These are phyloP conservation scores for Neonectria neomacrospora DNA, from an alignment of 2,329 filamentous ascomycete species.

Conservation along the genomic window DNA sequence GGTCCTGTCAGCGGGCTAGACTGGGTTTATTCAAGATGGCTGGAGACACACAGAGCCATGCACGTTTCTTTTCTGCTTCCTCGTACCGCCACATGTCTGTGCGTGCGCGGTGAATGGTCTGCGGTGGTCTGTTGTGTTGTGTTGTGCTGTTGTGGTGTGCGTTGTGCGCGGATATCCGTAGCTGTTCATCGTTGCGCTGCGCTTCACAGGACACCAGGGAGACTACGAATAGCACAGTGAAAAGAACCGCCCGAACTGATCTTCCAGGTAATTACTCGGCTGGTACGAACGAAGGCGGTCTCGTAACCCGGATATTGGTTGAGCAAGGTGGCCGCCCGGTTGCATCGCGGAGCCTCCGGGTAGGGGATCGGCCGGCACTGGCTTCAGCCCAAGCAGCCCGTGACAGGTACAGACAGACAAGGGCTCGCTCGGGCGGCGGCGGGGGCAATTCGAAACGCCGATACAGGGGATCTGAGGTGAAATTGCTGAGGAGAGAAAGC, in stretches of 20 bases:
- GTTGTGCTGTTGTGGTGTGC: constrained; percentile 5
- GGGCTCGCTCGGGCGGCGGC: background rate
- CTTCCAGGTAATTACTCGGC: background rate
- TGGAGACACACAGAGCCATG: constrained; percentile 35
- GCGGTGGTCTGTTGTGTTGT: constrained; percentile 17
- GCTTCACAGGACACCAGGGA: background rate
- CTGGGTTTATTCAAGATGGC: constrained; percentile 5
- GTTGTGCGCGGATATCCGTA: background rate
- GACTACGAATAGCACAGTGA: background rate
- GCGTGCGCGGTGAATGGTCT: constrained; percentile 12
- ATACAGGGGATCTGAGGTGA: no score
- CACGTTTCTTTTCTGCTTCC: constrained; percentile 39
- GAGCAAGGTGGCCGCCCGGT: background rate
- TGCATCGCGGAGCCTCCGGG: background rate
- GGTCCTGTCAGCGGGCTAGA: background rate
- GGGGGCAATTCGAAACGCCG: background rate
- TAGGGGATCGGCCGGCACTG: background rate
- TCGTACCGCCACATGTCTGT: constrained; percentile 43
- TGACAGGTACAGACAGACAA: background rate
- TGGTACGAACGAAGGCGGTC: background rate
- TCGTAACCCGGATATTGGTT: background rate
- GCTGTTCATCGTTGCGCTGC: constrained; percentile 1
- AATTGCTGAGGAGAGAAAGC: no score
- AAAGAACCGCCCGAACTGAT: background rate
- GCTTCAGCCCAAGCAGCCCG: background rate